Evolutionary conservation across 2,329 filamentous ascomycete genomes (phyloP).

Genomic region (Sclerotiophoma versabilis): DNA sequence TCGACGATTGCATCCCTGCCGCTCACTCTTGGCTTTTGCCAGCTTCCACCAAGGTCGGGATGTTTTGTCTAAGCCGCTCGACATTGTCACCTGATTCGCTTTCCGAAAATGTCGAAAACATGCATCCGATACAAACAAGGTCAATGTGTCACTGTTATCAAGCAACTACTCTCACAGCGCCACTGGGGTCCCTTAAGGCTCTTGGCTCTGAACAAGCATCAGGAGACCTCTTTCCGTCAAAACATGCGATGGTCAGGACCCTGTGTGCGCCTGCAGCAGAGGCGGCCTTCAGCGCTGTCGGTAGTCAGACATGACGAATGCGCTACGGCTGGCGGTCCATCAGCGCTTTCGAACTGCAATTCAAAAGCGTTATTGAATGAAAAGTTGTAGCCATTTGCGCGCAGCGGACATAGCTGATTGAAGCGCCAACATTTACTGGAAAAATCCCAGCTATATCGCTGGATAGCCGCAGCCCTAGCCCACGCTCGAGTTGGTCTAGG

Average conservation of each 20-base stretch:
- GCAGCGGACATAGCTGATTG: constrained; percentile 8
- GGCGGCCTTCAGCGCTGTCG: neutral
- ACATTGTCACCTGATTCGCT: neutral
- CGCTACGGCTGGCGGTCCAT: constrained; percentile 6
- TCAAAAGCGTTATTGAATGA: neutral
- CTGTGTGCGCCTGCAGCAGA: constrained; percentile 6
- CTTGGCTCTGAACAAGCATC: constrained; percentile 9
- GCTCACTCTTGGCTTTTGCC: neutral
- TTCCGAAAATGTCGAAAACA: constrained; percentile 10
- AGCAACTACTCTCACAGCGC: neutral
- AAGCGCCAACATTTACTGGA: constrained; percentile 19
- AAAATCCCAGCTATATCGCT: constrained; percentile 21
- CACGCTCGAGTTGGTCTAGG: constrained; percentile 19
- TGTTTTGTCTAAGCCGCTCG: neutral
- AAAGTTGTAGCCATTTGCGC: constrained; percentile 4
- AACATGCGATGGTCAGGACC: constrained; percentile 22
- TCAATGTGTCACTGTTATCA: neutral
- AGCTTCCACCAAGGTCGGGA: neutral
- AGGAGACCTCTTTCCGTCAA: constrained; percentile 28
- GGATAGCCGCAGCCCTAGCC: constrained; percentile 18
- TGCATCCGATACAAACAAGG: neutral
- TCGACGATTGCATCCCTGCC: neutral
- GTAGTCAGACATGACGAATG: constrained; percentile 7
- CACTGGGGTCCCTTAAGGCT: neutral
- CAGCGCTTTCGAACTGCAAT: neutral